Percentiles rank a stretch among this genome's conserved stretches.
Conservation (phyloP, 2,329 filamentous ascomycete genomes). For the Phoma sp. region DNA sequence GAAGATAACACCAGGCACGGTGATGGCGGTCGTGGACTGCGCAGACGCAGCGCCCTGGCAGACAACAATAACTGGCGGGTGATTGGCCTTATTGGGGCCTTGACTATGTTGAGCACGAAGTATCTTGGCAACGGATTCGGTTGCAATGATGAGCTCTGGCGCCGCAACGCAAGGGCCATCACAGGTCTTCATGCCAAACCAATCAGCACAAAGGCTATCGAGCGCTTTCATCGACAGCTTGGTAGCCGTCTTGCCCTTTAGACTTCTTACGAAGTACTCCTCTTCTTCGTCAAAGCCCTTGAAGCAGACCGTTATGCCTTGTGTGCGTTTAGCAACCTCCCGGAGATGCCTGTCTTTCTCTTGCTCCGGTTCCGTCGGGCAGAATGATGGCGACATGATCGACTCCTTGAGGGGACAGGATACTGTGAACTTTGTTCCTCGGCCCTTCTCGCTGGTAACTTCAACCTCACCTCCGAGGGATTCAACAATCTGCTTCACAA, state of each 20-base stretch:
- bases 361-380: conserved; percentile 28
- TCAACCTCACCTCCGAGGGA: conserved; percentile 48
- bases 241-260: conserved; percentile 44
- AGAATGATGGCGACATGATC: conserved; percentile 39
- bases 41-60: conserved; percentile 46
- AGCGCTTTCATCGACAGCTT: conserved; percentile 43
- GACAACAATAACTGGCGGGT: conserved; percentile 43
- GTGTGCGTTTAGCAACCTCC: conserved; percentile 37
- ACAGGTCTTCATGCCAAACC: conserved; percentile 45
- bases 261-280: conserved; percentile 39
- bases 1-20: conserved; percentile 43
- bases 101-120: conserved; percentile 38
- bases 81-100: conserved; percentile 22
- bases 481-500: conserved; percentile 50
- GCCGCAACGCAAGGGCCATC: conserved; percentile 17
- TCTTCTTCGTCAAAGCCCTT: conserved; percentile 45
- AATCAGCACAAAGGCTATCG: conserved; percentile 43
- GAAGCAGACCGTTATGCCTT: conserved; percentile 41
- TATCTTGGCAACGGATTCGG: conserved; percentile 40
- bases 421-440: conserved; percentile 49
- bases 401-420: conserved; percentile 44
- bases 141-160: conserved; percentile 43
- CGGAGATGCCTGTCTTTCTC: conserved; percentile 33
- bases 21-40: conserved; percentile 45
- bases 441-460: conserved; percentile 44